Evolutionary conservation across 176 grass and related monocot genomes (phyloP), one percentile per base, ranked within the genome.

Genomic region (Carex myosuroides): DNA sequence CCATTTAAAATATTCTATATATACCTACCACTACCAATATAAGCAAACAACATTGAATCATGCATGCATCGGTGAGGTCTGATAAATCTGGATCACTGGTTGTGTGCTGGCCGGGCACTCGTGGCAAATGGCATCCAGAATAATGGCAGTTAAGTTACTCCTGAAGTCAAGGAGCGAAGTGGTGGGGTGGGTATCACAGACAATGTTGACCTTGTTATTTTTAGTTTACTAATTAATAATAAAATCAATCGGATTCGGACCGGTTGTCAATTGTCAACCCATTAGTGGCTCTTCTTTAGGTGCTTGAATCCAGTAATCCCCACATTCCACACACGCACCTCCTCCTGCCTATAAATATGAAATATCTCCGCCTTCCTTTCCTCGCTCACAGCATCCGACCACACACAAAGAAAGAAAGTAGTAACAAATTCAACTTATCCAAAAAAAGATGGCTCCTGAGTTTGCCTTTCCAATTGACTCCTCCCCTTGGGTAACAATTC

Each of bases 401-500:
- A 18, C 73, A 41, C 70, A 8, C 46, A 57, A 54, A 62, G 37
- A 61, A 14, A 58, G 37, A 3, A 3, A 35, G 3, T 21, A 70
- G 13, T 8, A 26, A 81, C 32, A 26, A 13, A 57, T 4, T 78
- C 21, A 12, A 78, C 50, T 78, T 78, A 57, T 33, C 52, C 13
- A 78, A 75, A 10, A 13, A 16, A 68, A 53, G 35, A 94, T 94
- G 90, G 92, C 90, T 52, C 87, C 90, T 60, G 44, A 87, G 56
- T 80, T 86, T 52, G 42, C 86, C 65, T 80, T 84, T 86, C 26
- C 88, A 52, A 90, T 92, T 66, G 81, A 86, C 82, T 85, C 83
- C 18, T 54, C 86, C 58, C 35, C 86, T 44, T 58, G 72, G 18
- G 79, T 79, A 35, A 64, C 76, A 0, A 52, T 90, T 85, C 69